Evolutionary conservation across 805 yeast genomes (phyloP).

Genomic region (Pichia deserticola): DNA sequence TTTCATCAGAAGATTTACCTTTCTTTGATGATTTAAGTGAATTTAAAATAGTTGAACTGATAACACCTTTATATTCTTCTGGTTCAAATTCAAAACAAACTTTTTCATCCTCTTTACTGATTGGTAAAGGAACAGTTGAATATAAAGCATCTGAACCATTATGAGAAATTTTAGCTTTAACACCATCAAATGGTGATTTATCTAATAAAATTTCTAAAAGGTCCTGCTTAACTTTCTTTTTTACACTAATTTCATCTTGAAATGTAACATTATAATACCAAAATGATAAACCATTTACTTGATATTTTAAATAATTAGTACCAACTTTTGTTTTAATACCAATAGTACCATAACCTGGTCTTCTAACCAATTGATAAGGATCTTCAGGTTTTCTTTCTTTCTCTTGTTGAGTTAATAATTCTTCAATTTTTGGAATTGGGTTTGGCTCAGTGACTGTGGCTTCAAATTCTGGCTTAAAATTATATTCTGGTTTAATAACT

Average conservation of each 20-base stretch:
- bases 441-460: conserved; percentile 9
- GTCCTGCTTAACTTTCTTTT: conserved; percentile 16
- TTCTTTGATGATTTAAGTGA: conserved; percentile 5
- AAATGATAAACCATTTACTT: conserved; percentile 13
- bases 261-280: conserved; percentile 20
- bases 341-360: conserved; percentile 21
- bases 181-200: conserved; percentile 14
- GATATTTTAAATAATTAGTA: conserved; percentile 16
- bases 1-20: not conserved
- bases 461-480: conserved; percentile 15
- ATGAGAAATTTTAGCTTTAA: conserved; percentile 16
- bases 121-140: conserved; percentile 14
- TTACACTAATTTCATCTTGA: conserved; percentile 14
- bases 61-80: conserved; percentile 16
- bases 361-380: conserved; percentile 11
- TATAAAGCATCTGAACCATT: conserved; percentile 18
- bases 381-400: conserved; percentile 10
- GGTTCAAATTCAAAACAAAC: conserved; percentile 14
- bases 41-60: conserved; percentile 13
- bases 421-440: conserved; percentile 11
- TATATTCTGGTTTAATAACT: conserved; percentile 15
- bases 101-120: conserved; percentile 14
- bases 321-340: conserved; percentile 20
- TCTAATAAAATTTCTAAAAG: conserved; percentile 16
- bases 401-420: conserved; percentile 8